Evolutionary conservation across 2,329 filamentous ascomycete species (phyloP).

Genomic region (Cylindrodendrum hubeiense): DNA sequence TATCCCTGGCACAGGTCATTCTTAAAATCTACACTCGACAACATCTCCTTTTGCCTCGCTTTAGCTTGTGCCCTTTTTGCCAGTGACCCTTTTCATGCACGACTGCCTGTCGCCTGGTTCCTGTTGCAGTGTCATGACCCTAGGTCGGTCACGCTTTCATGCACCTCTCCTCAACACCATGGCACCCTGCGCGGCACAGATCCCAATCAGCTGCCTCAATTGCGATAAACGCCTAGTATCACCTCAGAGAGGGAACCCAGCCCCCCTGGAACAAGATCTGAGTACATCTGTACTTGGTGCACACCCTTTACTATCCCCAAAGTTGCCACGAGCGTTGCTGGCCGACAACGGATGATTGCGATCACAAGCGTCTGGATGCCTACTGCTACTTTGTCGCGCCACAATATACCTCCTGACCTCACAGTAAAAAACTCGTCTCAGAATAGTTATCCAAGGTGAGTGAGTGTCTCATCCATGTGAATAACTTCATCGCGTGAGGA

Average conservation of each 20-base stretch:
- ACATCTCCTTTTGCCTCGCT: background rate
- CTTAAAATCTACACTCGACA: background rate
- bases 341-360: slow-evolving; percentile 18
- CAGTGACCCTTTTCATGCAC: background rate
- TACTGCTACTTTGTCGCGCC: background rate
- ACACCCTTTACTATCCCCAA: slow-evolving; percentile 18
- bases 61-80: background rate
- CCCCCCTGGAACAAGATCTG: slow-evolving; percentile 25
- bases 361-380: slow-evolving; percentile 20
- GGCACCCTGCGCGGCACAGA: slow-evolving; percentile 30
- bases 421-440: background rate
- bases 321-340: slow-evolving; percentile 11
- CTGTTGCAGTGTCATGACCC: slow-evolving; percentile 31
- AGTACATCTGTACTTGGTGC: slow-evolving; percentile 36
- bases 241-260: background rate
- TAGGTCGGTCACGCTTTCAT: slow-evolving; percentile 35
- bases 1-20: background rate
- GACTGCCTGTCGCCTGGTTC: slow-evolving; percentile 15
- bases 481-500: slow-evolving; percentile 40
- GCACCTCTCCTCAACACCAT: slow-evolving; percentile 35
- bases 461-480: slow-evolving; percentile 33
- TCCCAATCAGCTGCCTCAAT: slow-evolving; percentile 45
- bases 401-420: slow-evolving; percentile 28
- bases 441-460: background rate
- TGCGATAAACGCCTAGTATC: slow-evolving; percentile 17